Percentiles rank a stretch among this genome's conserved stretches.
These are phyloP conservation scores for Claviceps quebecensis DNA, from an alignment of 2,329 filamentous ascomycete species.

Conservation along the genomic window DNA sequence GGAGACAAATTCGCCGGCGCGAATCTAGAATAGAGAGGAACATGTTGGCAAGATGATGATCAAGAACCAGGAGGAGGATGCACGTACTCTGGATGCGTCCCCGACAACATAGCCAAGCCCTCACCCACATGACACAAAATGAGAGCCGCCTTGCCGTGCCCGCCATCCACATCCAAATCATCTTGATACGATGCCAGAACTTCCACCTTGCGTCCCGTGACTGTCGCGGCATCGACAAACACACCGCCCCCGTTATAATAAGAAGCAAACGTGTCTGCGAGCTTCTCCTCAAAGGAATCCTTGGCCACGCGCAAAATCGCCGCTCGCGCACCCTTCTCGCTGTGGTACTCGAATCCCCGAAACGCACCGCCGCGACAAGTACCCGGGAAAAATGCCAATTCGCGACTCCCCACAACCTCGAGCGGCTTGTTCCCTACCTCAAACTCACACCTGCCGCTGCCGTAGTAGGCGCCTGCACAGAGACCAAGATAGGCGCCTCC, in stretches of 20 bases:
- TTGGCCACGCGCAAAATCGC: constrained; percentile 52
- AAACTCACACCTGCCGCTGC: constrained; percentile 69
- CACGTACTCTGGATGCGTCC: constrained; percentile 76
- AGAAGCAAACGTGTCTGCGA: constrained; percentile 51
- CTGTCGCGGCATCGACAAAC: constrained; percentile 64
- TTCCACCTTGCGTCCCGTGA: constrained; percentile 53
- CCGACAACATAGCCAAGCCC: constrained; percentile 66
- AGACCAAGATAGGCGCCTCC: constrained; percentile 83
- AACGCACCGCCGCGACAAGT: constrained; percentile 78
- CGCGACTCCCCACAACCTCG: constrained; percentile 73
- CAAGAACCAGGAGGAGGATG: neutral
- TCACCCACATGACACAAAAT: constrained; percentile 74
- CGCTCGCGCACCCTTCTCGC: constrained; percentile 69
- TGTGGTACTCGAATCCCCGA: constrained; percentile 77
- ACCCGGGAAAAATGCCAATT: constrained; percentile 80
- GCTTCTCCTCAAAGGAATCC: constrained; percentile 37
- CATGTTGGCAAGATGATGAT: neutral
- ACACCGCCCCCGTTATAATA: constrained; percentile 95
- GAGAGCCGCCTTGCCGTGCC: constrained; percentile 60
- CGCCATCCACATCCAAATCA: constrained; percentile 61
- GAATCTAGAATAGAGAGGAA: constrained; percentile 45
- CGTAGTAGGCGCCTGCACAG: constrained; percentile 93
- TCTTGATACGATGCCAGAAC: constrained; percentile 70
- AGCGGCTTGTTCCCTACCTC: constrained; percentile 66
- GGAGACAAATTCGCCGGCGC: constrained; percentile 62